Evolutionary conservation across 169 alveolate genomes (phyloP).

Genomic region (Cryptosporidium sp.): DNA sequence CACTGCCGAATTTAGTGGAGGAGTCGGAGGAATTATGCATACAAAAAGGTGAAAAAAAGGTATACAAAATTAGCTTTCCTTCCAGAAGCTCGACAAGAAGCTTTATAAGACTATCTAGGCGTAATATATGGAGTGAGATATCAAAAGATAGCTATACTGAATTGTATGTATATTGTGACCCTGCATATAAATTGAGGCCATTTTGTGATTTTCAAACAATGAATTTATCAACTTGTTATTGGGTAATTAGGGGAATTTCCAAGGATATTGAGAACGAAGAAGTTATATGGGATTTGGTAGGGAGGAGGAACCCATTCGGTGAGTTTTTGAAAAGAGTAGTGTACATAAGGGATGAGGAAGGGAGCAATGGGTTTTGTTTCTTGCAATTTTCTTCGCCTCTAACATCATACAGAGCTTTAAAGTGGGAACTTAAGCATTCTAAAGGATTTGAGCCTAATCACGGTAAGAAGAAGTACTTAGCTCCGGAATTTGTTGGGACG

Average conservation of each 20-base stretch:
- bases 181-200: constrained; percentile 28
- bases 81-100: constrained; percentile 67
- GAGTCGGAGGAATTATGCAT: constrained; percentile 44
- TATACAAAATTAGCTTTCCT: constrained; percentile 14
- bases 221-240: constrained; percentile 52
- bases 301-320: constrained; percentile 44
- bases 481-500: constrained; percentile 42
- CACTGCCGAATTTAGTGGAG: constrained; percentile 24
- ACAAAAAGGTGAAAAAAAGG: constrained; percentile 21
- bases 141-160: constrained; percentile 33
- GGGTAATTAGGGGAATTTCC: constrained; percentile 56
- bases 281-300: constrained; percentile 28
- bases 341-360: constrained; percentile 54
- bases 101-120: constrained; percentile 25
- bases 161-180: constrained; percentile 51
- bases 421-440: constrained; percentile 38
- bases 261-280: constrained; percentile 22
- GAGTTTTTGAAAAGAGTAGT: constrained; percentile 28
- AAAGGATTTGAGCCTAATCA: neutral
- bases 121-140: constrained; percentile 32
- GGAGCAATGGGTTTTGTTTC: constrained; percentile 59
- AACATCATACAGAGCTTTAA: constrained; percentile 55
- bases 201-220: constrained; percentile 14
- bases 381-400: constrained; percentile 67
- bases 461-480: neutral